These are phyloP conservation scores for Botrytis fabae DNA, from an alignment of 2,329 filamentous ascomycete genomes.

Conservation along the genomic window DNA sequence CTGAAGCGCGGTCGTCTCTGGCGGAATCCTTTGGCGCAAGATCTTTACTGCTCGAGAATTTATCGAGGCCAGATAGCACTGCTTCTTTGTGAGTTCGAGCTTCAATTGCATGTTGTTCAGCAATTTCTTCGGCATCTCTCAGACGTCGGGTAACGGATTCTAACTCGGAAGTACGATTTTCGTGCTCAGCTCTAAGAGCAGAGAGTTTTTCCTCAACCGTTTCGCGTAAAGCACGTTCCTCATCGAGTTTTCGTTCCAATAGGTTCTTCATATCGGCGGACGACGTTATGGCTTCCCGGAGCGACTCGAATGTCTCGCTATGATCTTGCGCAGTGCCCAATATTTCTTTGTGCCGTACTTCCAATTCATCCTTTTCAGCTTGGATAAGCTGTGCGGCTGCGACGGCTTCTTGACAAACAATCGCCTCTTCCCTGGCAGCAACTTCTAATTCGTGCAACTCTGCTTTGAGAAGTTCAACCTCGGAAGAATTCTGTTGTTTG, in stretches of 20 bases:
- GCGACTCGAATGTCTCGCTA: conserved; percentile 67
- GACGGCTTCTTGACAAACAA: conserved; percentile 74
- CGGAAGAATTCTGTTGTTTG: conserved; percentile 78
- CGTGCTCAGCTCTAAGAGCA: conserved; percentile 79
- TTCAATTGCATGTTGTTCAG: conserved; percentile 83
- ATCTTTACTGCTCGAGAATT: conserved; percentile 58
- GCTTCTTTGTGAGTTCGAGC: conserved; percentile 81
- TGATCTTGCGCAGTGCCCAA: conserved; percentile 69
- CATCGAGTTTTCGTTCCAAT: conserved; percentile 77
- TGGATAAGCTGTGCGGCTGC: conserved; percentile 72
- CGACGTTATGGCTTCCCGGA: conserved; percentile 75
- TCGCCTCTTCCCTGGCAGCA: conserved; percentile 75
- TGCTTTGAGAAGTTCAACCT: conserved; percentile 81
- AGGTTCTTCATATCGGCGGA: conserved; percentile 75
- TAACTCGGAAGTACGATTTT: conserved; percentile 75
- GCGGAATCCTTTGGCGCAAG: conserved; percentile 49
- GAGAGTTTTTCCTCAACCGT: conserved; percentile 73
- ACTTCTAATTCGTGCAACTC: conserved; percentile 81
- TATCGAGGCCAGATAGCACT: conserved; percentile 79
- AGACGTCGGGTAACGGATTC: conserved; percentile 72
- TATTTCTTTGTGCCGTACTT: conserved; percentile 66
- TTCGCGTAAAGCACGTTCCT: conserved; percentile 77
- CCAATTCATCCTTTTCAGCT: conserved; percentile 82
- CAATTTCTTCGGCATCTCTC: conserved; percentile 82
- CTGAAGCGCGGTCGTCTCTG: conserved; percentile 65